phyloP scores from a whole-genome alignment of 2,329 filamentous ascomycete genomes.

The Fusarium incarnatum region DNA sequence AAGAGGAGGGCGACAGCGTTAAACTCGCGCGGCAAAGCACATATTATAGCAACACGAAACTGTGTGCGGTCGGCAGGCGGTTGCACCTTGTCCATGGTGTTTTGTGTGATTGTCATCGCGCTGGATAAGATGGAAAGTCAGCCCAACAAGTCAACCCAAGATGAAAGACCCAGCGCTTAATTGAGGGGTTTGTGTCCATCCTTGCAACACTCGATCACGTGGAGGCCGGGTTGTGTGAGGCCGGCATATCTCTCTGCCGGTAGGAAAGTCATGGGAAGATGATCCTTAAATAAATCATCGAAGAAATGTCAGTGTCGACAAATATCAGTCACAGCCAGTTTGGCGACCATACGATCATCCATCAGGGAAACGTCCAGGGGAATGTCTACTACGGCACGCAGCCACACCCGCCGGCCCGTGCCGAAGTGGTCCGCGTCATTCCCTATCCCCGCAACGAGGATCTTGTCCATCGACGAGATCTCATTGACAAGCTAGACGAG shows the following conservation, averaged over 20 bases:
- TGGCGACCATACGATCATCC: neutral
- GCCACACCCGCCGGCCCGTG: constrained; percentile 2
- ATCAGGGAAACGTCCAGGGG: constrained; percentile 1
- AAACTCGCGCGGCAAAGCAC: neutral
- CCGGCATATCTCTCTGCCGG: neutral
- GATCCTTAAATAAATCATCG: no score
- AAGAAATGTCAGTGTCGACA: neutral
- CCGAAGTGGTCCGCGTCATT: constrained; percentile 24
- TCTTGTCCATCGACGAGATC: constrained; percentile 36
- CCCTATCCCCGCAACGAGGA: constrained; percentile 45
- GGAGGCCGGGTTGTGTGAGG: neutral
- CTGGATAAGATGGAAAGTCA: rapidly evolving
- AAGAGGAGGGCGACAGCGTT: constrained; percentile 16
- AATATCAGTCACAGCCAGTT: rapidly evolving
- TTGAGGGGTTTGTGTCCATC: neutral
- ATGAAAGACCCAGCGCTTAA: neutral
- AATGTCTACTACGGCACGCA: neutral
- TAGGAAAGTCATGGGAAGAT: no score
- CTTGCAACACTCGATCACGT: neutral
- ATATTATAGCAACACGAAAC: neutral
- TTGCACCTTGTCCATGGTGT: neutral
- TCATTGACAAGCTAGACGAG: constrained; percentile 35
- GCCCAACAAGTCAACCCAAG: rapidly evolving
- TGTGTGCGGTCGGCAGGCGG: neutral
- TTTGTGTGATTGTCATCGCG: neutral